Conservation (phyloP, 2,329 filamentous ascomycete species). For the Xylariaceae sp. region DNA sequence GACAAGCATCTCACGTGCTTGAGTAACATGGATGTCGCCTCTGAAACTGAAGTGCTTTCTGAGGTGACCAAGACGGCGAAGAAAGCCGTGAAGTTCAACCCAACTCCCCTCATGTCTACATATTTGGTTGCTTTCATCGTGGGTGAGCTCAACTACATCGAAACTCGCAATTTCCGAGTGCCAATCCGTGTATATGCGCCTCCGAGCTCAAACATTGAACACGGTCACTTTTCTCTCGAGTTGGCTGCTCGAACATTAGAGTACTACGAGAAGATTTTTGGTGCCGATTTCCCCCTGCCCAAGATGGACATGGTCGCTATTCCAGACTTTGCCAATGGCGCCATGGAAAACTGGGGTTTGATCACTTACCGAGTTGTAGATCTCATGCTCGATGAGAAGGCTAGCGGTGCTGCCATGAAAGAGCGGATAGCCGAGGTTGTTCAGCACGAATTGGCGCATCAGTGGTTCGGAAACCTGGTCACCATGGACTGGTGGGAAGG, state of each 20-base stretch:
- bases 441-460: conserved; percentile 93
- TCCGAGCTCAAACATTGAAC: conserved; percentile 81
- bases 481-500: conserved; percentile 99
- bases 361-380: conserved; percentile 93
- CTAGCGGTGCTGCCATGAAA: conserved; percentile 80
- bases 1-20: conserved; percentile 87
- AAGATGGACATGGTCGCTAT: conserved; percentile 98
- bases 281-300: conserved; percentile 76
- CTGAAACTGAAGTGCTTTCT: conserved; percentile 67
- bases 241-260: conserved; percentile 83
- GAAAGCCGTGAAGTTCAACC: conserved; percentile 89
- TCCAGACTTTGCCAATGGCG: conserved; percentile 90
- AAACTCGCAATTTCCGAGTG: conserved; percentile 85
- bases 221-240: conserved; percentile 84
- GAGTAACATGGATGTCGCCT: conserved; percentile 93
- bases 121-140: conserved; percentile 93
- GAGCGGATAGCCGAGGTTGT: conserved; percentile 92
- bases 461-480: conserved; percentile 97
- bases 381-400: conserved; percentile 85
- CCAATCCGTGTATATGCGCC: conserved; percentile 93
- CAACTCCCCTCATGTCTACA: conserved; percentile 89
- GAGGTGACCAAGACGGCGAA: conserved; percentile 58
- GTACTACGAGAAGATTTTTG: conserved; percentile 95
- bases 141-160: conserved; percentile 88
- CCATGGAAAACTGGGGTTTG: conserved; percentile 98